Evolutionary conservation across 2,329 filamentous ascomycete genomes (phyloP).

Genomic region (Colletotrichum simmondsii): DNA sequence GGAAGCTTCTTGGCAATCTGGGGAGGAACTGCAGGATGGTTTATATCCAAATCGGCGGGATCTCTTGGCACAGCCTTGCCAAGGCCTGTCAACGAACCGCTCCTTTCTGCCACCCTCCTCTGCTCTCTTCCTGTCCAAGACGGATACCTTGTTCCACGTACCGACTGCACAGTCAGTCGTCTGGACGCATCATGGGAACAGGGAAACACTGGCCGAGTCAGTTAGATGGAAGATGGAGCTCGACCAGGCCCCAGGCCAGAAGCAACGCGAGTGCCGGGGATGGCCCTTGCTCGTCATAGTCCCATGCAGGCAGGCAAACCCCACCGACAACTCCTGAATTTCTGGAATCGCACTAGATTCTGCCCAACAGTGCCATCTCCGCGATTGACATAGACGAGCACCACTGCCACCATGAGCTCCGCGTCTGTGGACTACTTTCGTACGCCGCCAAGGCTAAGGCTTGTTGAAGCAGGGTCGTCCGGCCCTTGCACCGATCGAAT

Average conservation of each 20-base stretch:
- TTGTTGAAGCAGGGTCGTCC: constrained; percentile 13
- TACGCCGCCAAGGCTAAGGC: constrained; percentile 20
- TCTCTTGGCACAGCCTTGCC: constrained; percentile 25
- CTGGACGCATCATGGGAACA: background rate
- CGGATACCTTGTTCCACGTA: background rate
- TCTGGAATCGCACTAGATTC: constrained; percentile 1
- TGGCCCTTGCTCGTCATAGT: background rate
- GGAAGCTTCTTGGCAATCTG: constrained; percentile 27
- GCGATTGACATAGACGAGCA: constrained; percentile 21
- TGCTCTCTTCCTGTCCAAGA: background rate
- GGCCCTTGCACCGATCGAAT: constrained; percentile 21
- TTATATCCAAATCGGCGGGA: constrained; percentile 30
- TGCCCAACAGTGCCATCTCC: constrained; percentile 14
- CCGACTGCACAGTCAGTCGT: background rate
- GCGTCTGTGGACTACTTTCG: background rate
- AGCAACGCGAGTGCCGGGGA: background rate
- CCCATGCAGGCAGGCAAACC: background rate
- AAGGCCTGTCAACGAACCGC: background rate
- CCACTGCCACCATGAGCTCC: too few relatives aligned
- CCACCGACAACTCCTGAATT: constrained; percentile 29
- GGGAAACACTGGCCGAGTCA: constrained; percentile 24
- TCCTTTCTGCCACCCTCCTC: background rate
- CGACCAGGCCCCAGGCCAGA: background rate
- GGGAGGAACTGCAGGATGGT: constrained; percentile 22
- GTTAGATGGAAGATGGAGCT: constrained; percentile 21